Evolutionary conservation across 2,329 filamentous ascomycete genomes (phyloP).

Genomic region (Colletotrichum shisoi): DNA sequence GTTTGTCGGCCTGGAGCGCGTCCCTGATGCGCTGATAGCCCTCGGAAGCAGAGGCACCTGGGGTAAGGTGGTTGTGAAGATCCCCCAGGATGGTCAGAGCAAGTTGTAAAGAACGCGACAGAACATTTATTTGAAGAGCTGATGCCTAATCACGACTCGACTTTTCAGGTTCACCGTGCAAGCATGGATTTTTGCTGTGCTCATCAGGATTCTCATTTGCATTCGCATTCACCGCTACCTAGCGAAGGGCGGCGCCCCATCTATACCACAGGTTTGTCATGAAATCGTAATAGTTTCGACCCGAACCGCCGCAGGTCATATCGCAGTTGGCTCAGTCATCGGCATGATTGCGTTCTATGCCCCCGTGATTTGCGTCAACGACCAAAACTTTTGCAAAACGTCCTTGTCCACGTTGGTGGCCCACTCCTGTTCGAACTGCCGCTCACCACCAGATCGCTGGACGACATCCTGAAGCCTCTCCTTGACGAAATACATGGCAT

Average conservation of each 20-base stretch:
- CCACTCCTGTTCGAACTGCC: constrained; percentile 73
- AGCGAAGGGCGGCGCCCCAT: neutral
- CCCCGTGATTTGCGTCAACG: constrained; percentile 20
- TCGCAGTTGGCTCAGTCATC: neutral
- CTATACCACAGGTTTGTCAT: constrained; percentile 25
- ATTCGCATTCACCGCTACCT: constrained; percentile 12
- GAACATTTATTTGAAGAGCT: neutral
- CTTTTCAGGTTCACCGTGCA: neutral
- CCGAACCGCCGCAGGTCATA: neutral
- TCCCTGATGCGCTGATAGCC: constrained; percentile 78
- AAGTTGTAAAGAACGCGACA: constrained; percentile 55
- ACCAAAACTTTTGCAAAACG: constrained; percentile 68
- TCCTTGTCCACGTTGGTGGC: constrained; percentile 77
- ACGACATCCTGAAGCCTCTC: constrained; percentile 68
- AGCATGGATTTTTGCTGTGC: neutral
- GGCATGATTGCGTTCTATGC: constrained; percentile 2
- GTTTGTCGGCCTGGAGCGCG: constrained; percentile 81
- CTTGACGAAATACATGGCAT: constrained; percentile 70
- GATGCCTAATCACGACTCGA: neutral
- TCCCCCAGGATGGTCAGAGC: constrained; percentile 72
- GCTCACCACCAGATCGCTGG: constrained; percentile 67
- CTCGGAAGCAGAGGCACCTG: constrained; percentile 85
- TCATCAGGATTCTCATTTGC: neutral
- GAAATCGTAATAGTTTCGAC: constrained; percentile 30
- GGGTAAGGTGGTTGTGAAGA: constrained; percentile 93